Evolutionary conservation across 495 filamentous ascomycete species (phyloP).

Genomic region (Tuber borchii): DNA sequence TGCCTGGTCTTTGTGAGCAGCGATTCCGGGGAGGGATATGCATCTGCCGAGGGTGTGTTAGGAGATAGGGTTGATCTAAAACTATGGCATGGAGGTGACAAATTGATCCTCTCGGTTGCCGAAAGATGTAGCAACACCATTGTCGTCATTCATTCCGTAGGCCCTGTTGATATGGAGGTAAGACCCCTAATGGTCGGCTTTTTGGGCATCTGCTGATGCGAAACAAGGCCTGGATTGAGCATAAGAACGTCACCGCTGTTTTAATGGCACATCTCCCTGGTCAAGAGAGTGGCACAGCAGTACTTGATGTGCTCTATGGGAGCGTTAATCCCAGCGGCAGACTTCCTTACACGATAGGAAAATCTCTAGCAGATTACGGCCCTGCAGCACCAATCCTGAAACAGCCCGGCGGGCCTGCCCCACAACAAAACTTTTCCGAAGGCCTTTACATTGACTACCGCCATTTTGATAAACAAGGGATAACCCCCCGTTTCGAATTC

Average conservation of each 20-base stretch:
- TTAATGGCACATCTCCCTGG: constrained; percentile 83
- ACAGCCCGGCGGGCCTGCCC: constrained; percentile 61
- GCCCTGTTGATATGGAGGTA: constrained; percentile 73
- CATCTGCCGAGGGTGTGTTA: constrained; percentile 55
- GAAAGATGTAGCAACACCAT: constrained; percentile 65
- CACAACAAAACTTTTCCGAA: constrained; percentile 79
- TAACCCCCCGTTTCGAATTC: constrained; percentile 67
- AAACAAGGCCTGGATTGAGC: constrained; percentile 59
- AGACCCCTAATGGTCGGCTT: neutral
- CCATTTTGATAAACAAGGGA: constrained; percentile 68
- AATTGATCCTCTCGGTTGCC: constrained; percentile 65
- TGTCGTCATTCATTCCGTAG: constrained; percentile 84
- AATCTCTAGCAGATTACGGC: constrained; percentile 73
- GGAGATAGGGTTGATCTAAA: constrained; percentile 81
- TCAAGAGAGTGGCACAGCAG: constrained; percentile 79
- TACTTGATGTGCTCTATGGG: constrained; percentile 79
- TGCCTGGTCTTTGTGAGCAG: constrained; percentile 61
- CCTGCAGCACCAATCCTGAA: constrained; percentile 69
- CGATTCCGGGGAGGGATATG: constrained; percentile 58
- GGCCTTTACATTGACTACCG: constrained; percentile 86
- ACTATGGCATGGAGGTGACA: constrained; percentile 70
- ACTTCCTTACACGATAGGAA: constrained; percentile 86
- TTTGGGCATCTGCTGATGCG: neutral
- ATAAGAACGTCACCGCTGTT: constrained; percentile 71
- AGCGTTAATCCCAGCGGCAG: constrained; percentile 78